A percentile compares a stretch with the other conserved stretches of the same genome.
Conservation (phyloP, 1,139 yeast genomes). For the Sugiyamaella grinbergsii region DNA sequence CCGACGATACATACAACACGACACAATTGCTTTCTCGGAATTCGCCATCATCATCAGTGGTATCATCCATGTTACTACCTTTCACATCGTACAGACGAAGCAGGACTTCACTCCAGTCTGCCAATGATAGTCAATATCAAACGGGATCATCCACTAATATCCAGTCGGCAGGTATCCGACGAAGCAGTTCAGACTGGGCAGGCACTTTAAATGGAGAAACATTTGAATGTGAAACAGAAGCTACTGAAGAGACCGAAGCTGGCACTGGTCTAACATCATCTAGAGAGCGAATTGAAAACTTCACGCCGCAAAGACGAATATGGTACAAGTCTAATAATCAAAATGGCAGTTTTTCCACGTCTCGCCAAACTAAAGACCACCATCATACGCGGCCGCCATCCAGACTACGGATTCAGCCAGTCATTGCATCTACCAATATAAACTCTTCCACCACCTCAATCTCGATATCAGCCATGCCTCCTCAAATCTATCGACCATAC, state of each 20-base stretch:
- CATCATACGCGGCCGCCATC: constrained; percentile 3
- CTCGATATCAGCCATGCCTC: constrained; percentile 1
- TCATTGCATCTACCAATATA: not conserved
- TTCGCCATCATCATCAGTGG: constrained; percentile 1
- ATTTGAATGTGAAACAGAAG: too few species aligned
- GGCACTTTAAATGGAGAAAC: too few species aligned
- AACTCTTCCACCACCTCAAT: not conserved
- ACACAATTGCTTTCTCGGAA: not conserved
- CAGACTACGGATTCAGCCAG: constrained; percentile 6
- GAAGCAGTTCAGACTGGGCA: too few species aligned
- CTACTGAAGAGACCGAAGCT: too few species aligned
- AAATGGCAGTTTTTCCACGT: constrained; percentile 1
- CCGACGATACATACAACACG: not conserved
- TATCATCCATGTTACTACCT: not conserved
- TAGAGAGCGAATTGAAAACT: too few species aligned
- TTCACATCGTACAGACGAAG: not conserved
- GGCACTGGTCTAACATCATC: too few species aligned
- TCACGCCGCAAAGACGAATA: not conserved
- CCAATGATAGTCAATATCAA: not conserved
- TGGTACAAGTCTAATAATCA: not conserved
- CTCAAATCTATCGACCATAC: constrained; percentile 14
- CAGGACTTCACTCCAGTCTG: not conserved
- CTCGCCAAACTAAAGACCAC: not conserved
- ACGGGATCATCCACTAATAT: not conserved
- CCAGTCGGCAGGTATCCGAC: not conserved